Evolutionary conservation across 1,139 yeast genomes (phyloP).

Genomic region (Hansenula lynferdii): DNA sequence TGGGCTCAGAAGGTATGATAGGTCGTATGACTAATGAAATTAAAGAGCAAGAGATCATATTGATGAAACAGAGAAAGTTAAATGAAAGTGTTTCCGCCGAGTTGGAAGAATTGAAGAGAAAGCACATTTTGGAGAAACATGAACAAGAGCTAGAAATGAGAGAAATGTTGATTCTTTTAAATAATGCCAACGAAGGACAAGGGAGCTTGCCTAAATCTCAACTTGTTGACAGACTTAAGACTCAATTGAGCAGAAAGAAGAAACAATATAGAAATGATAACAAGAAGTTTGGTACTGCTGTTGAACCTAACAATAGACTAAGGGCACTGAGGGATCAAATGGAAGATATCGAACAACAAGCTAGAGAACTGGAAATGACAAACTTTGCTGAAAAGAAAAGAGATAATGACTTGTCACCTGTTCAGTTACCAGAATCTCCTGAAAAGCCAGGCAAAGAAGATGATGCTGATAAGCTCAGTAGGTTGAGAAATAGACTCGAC

Average conservation of each 20-base stretch:
- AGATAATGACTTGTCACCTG: slow-evolving; percentile 4
- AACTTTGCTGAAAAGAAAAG: slow-evolving; percentile 53
- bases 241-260: slow-evolving; percentile 57
- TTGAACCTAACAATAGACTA: slow-evolving; percentile 75
- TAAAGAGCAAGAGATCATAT: slow-evolving; percentile 65
- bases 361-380: slow-evolving; percentile 82
- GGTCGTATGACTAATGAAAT: slow-evolving; percentile 66
- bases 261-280: slow-evolving; percentile 56
- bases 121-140: slow-evolving; percentile 72
- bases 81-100: slow-evolving; percentile 63
- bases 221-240: slow-evolving; percentile 46
- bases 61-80: slow-evolving; percentile 61
- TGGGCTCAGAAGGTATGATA: slow-evolving; percentile 84
- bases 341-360: slow-evolving; percentile 82
- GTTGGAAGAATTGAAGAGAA: slow-evolving; percentile 64
- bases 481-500: slow-evolving; percentile 53
- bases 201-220: slow-evolving; percentile 26
- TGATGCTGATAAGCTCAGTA: slow-evolving; percentile 39
- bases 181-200: slow-evolving; percentile 20
- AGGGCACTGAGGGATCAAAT: slow-evolving; percentile 75
- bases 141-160: slow-evolving; percentile 86
- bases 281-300: slow-evolving; percentile 46
- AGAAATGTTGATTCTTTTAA: slow-evolving; percentile 69
- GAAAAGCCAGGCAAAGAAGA: slow-evolving; percentile 25
- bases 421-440: slow-evolving; percentile 9